phyloP scores from a whole-genome alignment of 352 stramenopile species.

The Peronospora belbahrii region DNA sequence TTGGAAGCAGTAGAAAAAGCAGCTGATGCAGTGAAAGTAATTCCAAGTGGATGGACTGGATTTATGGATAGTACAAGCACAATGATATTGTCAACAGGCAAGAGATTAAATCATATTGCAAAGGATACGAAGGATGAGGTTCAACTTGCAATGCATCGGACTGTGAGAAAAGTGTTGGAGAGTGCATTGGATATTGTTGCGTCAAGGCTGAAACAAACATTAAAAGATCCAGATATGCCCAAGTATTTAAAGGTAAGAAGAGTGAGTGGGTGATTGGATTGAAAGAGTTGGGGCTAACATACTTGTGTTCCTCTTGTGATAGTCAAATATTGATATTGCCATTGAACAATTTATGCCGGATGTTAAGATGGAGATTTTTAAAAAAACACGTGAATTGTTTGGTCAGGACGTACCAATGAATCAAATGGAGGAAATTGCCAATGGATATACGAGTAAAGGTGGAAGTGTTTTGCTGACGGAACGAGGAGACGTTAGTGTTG shows the following conservation, averaged over 20 bases:
- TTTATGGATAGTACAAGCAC: constrained; percentile 71
- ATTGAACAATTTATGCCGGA: constrained; percentile 86
- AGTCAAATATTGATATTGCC: constrained; percentile 74
- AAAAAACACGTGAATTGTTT: constrained; percentile 77
- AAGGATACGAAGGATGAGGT: constrained; percentile 81
- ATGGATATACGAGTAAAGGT: not conserved
- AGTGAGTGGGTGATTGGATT: not conserved
- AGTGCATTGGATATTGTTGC: constrained; percentile 72
- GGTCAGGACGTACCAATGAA: constrained; percentile 22
- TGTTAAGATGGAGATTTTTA: constrained; percentile 85
- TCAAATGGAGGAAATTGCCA: constrained; percentile 5
- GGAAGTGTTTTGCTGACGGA: not conserved
- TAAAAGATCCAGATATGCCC: constrained; percentile 84
- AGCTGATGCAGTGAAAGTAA: constrained; percentile 25
- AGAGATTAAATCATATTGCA: constrained; percentile 75
- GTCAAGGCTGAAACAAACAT: constrained; percentile 54
- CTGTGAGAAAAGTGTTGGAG: constrained; percentile 68
- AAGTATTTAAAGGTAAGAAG: constrained; percentile 53
- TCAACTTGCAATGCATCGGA: constrained; percentile 73
- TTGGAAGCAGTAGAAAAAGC: constrained; percentile 44
- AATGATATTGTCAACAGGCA: constrained; percentile 74
- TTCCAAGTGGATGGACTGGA: constrained; percentile 40
- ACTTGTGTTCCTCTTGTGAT: constrained; percentile 3
- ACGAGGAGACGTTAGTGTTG: not conserved
- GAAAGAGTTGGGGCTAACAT: not conserved